Evolutionary conservation across 176 grass and related monocot genomes (phyloP).

Genomic region (Canna indica): DNA sequence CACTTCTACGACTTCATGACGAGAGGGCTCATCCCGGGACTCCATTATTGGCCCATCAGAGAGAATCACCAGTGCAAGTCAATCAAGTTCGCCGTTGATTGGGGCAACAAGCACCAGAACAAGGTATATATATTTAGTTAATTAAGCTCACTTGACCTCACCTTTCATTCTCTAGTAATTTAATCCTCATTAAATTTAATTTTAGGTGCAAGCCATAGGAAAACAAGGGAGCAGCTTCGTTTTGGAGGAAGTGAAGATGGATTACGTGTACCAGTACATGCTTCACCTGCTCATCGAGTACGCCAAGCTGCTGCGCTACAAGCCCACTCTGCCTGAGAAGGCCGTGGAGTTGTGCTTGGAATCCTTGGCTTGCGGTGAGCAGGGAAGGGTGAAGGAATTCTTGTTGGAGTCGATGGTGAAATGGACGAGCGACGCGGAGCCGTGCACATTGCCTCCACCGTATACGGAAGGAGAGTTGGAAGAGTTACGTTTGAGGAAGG

Average conservation of each 20-base stretch:
- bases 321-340: constrained; percentile 30
- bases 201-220: constrained; percentile 29
- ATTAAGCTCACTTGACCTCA: too few species aligned
- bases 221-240: constrained; percentile 37
- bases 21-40: constrained; percentile 32
- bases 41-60: constrained; percentile 52
- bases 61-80: constrained; percentile 33
- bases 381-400: constrained; percentile 21
- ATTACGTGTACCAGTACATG: constrained; percentile 65
- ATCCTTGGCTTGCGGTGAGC: constrained; percentile 29
- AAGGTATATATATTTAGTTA: too few species aligned
- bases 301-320: constrained; percentile 41
- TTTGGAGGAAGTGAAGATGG: constrained; percentile 44
- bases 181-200: too few species aligned
- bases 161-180: too few species aligned
- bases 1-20: constrained; percentile 43
- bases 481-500: constrained; percentile 6
- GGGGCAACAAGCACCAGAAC: constrained; percentile 39
- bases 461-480: constrained; percentile 24
- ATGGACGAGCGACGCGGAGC: constrained; percentile 15
- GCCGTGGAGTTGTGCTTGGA: constrained; percentile 40
- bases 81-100: constrained; percentile 44
- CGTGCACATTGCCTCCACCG: constrained; percentile 35
- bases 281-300: constrained; percentile 54
- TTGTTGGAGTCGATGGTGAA: constrained; percentile 37